Evolutionary conservation across 768 basidiomycete genomes (phyloP), one percentile per base, ranked within the genome.

Genomic region (Leucogyrophana mollusca): DNA sequence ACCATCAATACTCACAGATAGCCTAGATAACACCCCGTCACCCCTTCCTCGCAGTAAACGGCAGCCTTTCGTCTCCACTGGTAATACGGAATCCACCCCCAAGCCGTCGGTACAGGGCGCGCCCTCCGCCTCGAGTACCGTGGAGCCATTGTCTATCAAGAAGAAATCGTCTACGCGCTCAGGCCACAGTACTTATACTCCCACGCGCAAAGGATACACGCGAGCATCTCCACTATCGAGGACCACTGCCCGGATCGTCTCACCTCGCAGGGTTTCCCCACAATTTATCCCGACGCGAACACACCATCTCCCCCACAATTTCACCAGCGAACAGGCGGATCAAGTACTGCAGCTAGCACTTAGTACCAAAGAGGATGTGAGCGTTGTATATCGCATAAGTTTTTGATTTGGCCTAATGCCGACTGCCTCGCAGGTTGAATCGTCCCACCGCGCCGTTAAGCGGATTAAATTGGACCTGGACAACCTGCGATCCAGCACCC

Each of bases 91-190:
- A 22, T 60, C 70, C 21, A 81, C 77, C 0, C 82, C 85, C 8
- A 82, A 74, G 55, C 58, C 55, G 13, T 46, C 58, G 49, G 51
- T 59, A 25, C 62, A 57, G 32, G 56, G 62, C 39, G 46, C 58
- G 20, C 53, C 73, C 21, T 56, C 68, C 46, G 65, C 68, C 20
- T 65, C 73, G 24, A 72, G 68, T 27, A 69, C 67, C 20, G 74
- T 91, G 17, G 88, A 89, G 57, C 90, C 90, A 6, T 69, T 93
- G 49, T 87, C 84, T 2, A 92, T 93, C 63, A 90, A 85, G 73
- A 91, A 93, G 73, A 90, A 89, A 63, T 72, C 77, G 4, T 87
- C 87, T 6, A 71, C 81, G 21, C 78, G 82, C 27, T 69, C 66
- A 37, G 62, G 68, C 18, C 67, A 73, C 5, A 67, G 63, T 38